Conservation (phyloP, 2,329 filamentous ascomycete species). For the Biscogniauxia marginata region DNA sequence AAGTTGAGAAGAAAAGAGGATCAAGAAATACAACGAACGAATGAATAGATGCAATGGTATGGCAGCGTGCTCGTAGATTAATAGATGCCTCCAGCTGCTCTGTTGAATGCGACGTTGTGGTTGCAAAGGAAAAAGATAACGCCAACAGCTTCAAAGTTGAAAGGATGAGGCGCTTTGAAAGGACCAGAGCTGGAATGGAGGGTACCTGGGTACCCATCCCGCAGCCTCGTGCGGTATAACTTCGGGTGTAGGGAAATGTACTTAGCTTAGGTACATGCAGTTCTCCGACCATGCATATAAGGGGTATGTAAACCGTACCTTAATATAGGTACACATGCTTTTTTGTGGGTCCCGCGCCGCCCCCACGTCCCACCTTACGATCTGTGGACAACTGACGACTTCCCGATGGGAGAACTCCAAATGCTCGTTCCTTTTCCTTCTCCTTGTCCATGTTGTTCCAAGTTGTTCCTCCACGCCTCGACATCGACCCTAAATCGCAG, state of each 20-base stretch:
- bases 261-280: background rate
- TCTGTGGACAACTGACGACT: background rate
- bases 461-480: background rate
- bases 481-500: background rate
- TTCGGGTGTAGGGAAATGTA: background rate
- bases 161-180: background rate
- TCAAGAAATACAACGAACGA: constrained; percentile 19
- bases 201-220: too few species aligned
- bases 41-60: background rate
- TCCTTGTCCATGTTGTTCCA: background rate
- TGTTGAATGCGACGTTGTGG: background rate
- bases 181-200: background rate
- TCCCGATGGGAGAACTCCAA: background rate
- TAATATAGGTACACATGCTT: background rate
- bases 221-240: too few species aligned
- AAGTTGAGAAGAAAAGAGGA: constrained; percentile 13
- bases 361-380: background rate
- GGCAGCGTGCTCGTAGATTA: background rate
- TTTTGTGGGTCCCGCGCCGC: background rate
- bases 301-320: background rate
- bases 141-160: background rate
- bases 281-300: background rate
- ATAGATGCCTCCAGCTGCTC: background rate
- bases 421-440: background rate
- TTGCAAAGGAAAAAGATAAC: background rate